Base-by-base conservation (phyloP, 2,329 filamentous ascomycete species). In the Penicillium glabrum region DNA sequence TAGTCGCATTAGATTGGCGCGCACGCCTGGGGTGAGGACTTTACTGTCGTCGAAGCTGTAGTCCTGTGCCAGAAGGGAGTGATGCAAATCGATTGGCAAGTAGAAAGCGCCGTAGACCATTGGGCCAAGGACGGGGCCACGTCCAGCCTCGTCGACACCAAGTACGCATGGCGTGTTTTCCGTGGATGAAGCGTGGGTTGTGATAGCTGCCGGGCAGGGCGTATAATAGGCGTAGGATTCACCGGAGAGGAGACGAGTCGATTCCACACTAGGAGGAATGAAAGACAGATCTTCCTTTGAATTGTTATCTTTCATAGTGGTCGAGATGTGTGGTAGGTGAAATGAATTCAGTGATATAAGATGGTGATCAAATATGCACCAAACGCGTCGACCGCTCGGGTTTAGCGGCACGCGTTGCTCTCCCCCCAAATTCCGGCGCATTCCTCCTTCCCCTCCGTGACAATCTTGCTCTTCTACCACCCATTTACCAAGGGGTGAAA, bases 31-130 rank as follows among this genome's bases (percentile, higher is more conserved):
- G 0, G 89, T 96, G 39, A 98, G 85, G 5, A 92, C 90, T 78
- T 98, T 98, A 72, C 90, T 96, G 80, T 98, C 93, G 80, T 97
- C 89, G 77, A 97, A 97, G 79, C 88, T 89, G 79, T 96, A 89
- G 4, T 86, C 86, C 35, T 85, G 77, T 51, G 90, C 89, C 23
- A 98, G 86, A 27, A 97, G 85, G 1, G 89, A 83, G 69, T 88
- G 86, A 61, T 88, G 83, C 35, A 81, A 72, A 26, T 88, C 84
- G 27, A 86, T 79, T 0, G 86, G 82, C 2, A 90, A 75, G 51
- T 96, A 96, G 63, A 96, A 90, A 33, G 86, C 78, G 48, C 80
- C 83, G 72, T 88, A 88, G 51, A 89, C 84, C 86, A 87, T 89
- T 19, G 85, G 86, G 26, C 83, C 93, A 13, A 98, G 84, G n/a